phyloP scores from a whole-genome alignment of 768 basidiomycete genomes.

The Auriscalpium orientale region DNA sequence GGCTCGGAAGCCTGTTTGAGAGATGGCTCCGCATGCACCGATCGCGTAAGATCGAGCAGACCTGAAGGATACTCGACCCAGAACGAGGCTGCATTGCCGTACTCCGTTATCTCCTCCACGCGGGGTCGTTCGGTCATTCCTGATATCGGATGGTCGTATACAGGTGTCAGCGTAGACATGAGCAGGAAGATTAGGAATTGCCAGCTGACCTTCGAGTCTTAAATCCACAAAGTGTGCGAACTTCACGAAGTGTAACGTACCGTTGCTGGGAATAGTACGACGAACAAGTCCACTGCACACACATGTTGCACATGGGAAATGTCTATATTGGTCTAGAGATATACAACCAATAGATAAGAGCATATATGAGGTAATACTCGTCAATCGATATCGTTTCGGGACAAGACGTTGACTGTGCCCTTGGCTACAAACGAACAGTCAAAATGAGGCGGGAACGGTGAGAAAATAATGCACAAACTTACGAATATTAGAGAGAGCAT shows the following conservation, averaged over 20 bases:
- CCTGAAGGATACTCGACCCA: constrained; percentile 68
- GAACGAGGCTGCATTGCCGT: constrained; percentile 47
- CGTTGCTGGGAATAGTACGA: no score
- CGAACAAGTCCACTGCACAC: no score
- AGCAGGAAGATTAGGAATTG: background rate
- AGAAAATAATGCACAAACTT: background rate
- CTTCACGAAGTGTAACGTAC: no score
- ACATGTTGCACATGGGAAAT: no score
- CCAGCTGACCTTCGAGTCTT: no score
- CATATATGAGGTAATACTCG: no score
- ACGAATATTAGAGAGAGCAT: background rate
- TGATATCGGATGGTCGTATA: constrained; percentile 21
- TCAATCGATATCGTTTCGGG: no score
- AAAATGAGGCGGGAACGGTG: background rate
- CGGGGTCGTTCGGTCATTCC: constrained; percentile 41
- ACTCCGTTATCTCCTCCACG: constrained; percentile 40
- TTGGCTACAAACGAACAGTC: background rate
- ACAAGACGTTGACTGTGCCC: no score
- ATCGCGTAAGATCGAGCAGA: constrained; percentile 52
- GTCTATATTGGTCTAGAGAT: no score
- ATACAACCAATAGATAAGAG: no score
- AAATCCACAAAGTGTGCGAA: no score
- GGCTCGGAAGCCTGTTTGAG: constrained; percentile 13
- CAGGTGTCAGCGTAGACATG: background rate
- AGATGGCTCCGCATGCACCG: constrained; percentile 27